Conservation (phyloP, 768 basidiomycete species). For the Saitozyma sp. region DNA sequence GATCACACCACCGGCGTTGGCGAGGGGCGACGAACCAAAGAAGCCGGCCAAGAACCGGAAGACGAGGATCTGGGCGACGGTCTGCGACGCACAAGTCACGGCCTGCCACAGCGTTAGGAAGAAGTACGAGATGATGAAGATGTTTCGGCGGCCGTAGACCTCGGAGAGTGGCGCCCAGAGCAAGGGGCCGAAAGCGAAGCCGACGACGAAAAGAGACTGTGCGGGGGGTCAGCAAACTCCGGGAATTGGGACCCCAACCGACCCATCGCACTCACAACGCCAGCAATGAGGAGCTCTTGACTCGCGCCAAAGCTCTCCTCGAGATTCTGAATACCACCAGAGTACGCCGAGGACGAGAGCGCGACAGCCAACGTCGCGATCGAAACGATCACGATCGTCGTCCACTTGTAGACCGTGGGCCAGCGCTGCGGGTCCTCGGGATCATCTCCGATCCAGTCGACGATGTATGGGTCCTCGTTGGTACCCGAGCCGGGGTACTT, state of each 20-base stretch:
- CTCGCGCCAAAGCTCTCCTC: slow-evolving; percentile 31
- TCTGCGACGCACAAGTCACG: slow-evolving; percentile 51
- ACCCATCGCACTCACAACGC: slow-evolving; percentile 17
- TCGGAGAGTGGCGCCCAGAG: slow-evolving; percentile 53
- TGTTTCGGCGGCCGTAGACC: slow-evolving; percentile 51
- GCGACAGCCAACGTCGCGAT: slow-evolving; percentile 47
- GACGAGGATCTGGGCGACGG: slow-evolving; percentile 51
- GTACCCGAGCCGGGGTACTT: slow-evolving; percentile 48
- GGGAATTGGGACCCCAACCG: too few relatives aligned
- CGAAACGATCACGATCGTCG: slow-evolving; percentile 33
- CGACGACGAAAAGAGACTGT: slow-evolving; percentile 53
- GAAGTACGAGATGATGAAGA: slow-evolving; percentile 53
- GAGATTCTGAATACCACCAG: slow-evolving; percentile 32
- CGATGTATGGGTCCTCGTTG: slow-evolving; percentile 44
- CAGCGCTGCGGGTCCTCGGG: slow-evolving; percentile 49
- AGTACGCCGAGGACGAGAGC: slow-evolving; percentile 41
- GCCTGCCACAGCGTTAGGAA: slow-evolving; percentile 51
- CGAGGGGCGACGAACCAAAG: slow-evolving; percentile 52
- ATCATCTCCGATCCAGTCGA: slow-evolving; percentile 49
- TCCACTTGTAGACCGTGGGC: slow-evolving; percentile 43
- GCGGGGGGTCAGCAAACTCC: too few relatives aligned
- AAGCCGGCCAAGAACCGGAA: slow-evolving; percentile 54
- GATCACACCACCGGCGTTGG: slow-evolving; percentile 54
- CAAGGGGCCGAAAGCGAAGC: slow-evolving; percentile 51
- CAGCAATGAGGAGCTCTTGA: slow-evolving; percentile 34